Evolutionary conservation across 2,329 filamentous ascomycete species (phyloP), one percentile per base, ranked within the genome.

Genomic region (Sordariomycetes sp.): DNA sequence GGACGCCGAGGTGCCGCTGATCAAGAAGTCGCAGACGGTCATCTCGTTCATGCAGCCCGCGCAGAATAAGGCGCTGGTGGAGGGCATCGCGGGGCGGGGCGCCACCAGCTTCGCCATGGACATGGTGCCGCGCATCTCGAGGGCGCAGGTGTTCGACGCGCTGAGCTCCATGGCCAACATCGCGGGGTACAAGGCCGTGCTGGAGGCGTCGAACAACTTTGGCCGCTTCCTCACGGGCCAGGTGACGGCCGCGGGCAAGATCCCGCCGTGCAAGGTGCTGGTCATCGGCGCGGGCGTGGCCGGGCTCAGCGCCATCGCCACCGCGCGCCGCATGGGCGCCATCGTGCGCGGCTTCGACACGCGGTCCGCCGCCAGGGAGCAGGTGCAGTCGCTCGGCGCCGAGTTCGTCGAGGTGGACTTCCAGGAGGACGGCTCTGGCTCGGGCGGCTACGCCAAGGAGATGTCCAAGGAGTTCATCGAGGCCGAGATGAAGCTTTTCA

Each of bases 381-480:
- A 96, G 72, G 90, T 96, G 1, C 88, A 96, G 69, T 95, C 90
- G 5, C 81, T 96, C 0, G 91, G 91, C 28, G 91, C 90, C 20
- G 91, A 96, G 67, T 96, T 95, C 65, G 82, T 96, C 64, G 89
- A 96, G 71, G 90, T 96, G 24, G 87, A 90, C 16, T 78, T 96
- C 24, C 70, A 93, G 63, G 91, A 96, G 71, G 90, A 94, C 60
- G 91, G 91, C 1, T 85, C 87, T 14, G 90, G 90, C 2, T 85
- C 88, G 10, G 90, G 91, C 32, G 91, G 91, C 18, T 96, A 96
- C 66, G 90, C 89, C 57, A 96, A 96, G 67, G 89, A 92, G 67
- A 96, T 96, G 90, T 94, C 89, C 58, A 91, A 93, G 66, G 90
- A 93, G 64, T 96, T 96, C 66, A 90, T 94, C 69, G 89, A 90